Base-by-base conservation (phyloP, 768 basidiomycete genomes). In the Tylopilus sp. region DNA sequence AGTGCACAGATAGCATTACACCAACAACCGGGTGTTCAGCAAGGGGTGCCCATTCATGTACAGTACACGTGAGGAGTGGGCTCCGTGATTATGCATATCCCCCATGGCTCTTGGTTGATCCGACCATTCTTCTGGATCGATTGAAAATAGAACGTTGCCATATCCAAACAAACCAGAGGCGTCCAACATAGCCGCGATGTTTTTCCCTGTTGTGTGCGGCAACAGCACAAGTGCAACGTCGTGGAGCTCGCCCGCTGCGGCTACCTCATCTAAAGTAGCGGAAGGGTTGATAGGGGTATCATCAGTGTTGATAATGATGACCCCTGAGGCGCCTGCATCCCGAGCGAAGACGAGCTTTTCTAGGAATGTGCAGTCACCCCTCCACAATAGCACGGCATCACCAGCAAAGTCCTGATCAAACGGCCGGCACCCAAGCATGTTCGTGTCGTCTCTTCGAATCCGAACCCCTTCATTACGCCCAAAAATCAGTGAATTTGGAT, bases 301-400 rank as follows among this genome's bases (percentile, higher is more conserved):
- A 26, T 84, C 78, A 52, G 84, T 75, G 64, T 81, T 86, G 63
- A 89, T 71, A 38, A 96, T 84, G 14, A 98, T 70, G 10, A 94
- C 81, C 2, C 92, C 95, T 0, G 79, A 78, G 6, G 92, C 92
- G 2, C 83, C 86, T 1, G 85, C 88, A 10, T 76, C 71, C 17
- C 78, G 78, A 6, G 93, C 94, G 41, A 77, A 57, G 13, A 83
- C 45, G 16, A 95, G 76, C 72, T 99, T 99, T 58, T 90, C 81
- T 14, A 92, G 70, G 71, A 98, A 98, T 10, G 92, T 87, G 69
- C 96, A 98, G 6, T 77, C 81, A 6, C 96, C 96, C 26, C 96
- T 81, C 40, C 76, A 76, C 16, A 88, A 75, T 16, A 97, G 65
- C 22, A 93, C 65, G 6, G 82, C 76, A 38, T 76, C 79, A 44